Base-by-base conservation (phyloP, 179 eudicot species). In the Silene noctiflora region DNA sequence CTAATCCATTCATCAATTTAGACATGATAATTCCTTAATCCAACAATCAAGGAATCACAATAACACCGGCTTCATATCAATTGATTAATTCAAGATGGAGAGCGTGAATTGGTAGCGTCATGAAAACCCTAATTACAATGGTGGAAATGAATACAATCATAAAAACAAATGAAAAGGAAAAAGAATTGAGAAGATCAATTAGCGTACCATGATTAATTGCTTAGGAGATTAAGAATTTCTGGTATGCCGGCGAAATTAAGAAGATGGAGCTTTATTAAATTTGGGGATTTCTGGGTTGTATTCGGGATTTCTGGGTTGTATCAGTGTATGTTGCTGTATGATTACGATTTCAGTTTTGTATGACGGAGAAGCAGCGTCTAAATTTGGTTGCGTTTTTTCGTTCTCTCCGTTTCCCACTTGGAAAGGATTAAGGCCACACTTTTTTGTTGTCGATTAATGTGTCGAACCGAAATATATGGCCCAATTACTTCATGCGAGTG, bases 161-260 rank as follows among this genome's bases (percentile, higher is more conserved):
- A 12, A 46, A 21, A 0, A 4, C 5, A 68, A 42, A 3, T 14
- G n/a, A 9, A 46, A 21, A 0, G 1, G 8, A 44, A 6, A 14
- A 21, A 16, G 6, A 4, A 53, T 13, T 6, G 9, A 44, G 20
- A 2, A 53, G 31, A 51, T 4, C 2, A 16, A 24, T 14, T 2
- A 24, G 74, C 74, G 62, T 53, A 71, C 74, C 74, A 71, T 71
- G 42, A 51, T 71, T 16, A 7, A 22, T 71, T 51, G 62, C 6
- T 24, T 1, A 51, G 62, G 61, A 53, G 62, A 51, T 4, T 8
- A 14, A 71, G 39, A 21, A 51, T 24, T 25, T 24, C 0, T 4
- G 21, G 10, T 51, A 21, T 24, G 58, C 3, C 12, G n/a, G 27
- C 0, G 13, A 51, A 48, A 5, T 70, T 8, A 31, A 35, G 9